A percentile compares a stretch with the other conserved stretches of the same genome.
Evolutionary conservation across 768 basidiomycete genomes (phyloP).

Genomic region (Holtermannia corniformis): DNA sequence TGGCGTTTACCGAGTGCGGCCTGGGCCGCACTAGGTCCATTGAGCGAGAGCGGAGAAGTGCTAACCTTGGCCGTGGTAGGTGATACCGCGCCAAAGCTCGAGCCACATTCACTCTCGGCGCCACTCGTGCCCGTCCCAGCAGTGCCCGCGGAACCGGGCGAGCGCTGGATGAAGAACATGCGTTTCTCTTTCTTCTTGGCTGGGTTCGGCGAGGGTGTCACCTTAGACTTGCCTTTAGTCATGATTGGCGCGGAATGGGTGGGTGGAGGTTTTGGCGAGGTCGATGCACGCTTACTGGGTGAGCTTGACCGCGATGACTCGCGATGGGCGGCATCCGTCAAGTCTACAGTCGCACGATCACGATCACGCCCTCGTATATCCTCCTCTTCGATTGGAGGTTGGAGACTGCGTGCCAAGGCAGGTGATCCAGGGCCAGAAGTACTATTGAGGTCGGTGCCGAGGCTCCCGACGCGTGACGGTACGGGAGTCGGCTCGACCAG

Average conservation of each 20-base stretch:
- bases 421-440: not conserved
- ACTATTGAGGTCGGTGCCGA: conserved; percentile 13
- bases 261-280: too few species aligned
- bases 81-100: not conserved
- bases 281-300: not conserved
- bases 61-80: not conserved
- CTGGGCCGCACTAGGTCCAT: not conserved
- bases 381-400: conserved; percentile 17
- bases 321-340: not conserved
- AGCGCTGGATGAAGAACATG: conserved; percentile 37
- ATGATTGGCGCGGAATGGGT: not conserved
- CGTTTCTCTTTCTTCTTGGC: conserved; percentile 22
- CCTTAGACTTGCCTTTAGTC: not conserved
- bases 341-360: conserved; percentile 3
- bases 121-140: not conserved
- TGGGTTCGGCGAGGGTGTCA: not conserved
- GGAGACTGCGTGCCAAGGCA: not conserved
- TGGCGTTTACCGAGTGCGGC: not conserved
- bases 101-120: not conserved
- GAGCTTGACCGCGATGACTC: not conserved
- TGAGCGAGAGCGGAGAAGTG: not conserved
- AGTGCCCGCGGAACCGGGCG: not conserved
- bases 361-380: conserved; percentile 4
- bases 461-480: conserved; percentile 34
- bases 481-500: conserved; percentile 40